phyloP scores from a whole-genome alignment of 257 asterid species.

The Salvia hispanica region DNA sequence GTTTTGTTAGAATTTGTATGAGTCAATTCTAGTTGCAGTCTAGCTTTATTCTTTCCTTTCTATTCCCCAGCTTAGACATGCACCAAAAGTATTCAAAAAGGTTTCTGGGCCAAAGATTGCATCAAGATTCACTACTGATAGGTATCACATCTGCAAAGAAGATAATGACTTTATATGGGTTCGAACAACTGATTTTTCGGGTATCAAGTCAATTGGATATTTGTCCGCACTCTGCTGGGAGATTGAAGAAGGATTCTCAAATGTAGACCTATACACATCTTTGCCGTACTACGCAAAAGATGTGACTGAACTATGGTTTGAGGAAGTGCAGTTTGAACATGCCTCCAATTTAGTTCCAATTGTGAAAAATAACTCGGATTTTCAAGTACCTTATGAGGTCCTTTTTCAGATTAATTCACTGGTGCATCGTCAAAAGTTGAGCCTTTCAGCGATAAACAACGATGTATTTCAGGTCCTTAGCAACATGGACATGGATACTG shows the following conservation, averaged over 20 bases:
- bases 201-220: constrained; percentile 62
- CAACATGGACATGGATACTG: constrained; percentile 46
- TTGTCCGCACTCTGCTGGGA: constrained; percentile 77
- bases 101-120: constrained; percentile 65
- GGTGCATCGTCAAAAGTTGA: constrained; percentile 73
- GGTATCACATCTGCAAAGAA: constrained; percentile 80
- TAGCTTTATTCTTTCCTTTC: background rate
- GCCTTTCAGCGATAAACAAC: constrained; percentile 60
- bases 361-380: constrained; percentile 41
- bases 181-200: constrained; percentile 88
- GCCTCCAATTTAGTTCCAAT: constrained; percentile 68
- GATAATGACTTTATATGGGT: constrained; percentile 74
- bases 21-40: constrained; percentile 2
- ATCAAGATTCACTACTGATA: constrained; percentile 60
- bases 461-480: constrained; percentile 60
- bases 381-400: constrained; percentile 62
- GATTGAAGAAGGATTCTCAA: constrained; percentile 48
- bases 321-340: constrained; percentile 42
- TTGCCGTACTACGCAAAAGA: constrained; percentile 54
- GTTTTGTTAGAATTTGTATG: background rate
- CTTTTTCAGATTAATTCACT: constrained; percentile 89
- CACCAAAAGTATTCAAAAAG: constrained; percentile 72
- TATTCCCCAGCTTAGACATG: constrained; percentile 66
- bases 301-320: constrained; percentile 47
- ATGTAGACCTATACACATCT: constrained; percentile 42